Evolutionary conservation across 2,329 filamentous ascomycete genomes (phyloP), one percentile per base, ranked within the genome.

Genomic region (Botrytis sinoallii): DNA sequence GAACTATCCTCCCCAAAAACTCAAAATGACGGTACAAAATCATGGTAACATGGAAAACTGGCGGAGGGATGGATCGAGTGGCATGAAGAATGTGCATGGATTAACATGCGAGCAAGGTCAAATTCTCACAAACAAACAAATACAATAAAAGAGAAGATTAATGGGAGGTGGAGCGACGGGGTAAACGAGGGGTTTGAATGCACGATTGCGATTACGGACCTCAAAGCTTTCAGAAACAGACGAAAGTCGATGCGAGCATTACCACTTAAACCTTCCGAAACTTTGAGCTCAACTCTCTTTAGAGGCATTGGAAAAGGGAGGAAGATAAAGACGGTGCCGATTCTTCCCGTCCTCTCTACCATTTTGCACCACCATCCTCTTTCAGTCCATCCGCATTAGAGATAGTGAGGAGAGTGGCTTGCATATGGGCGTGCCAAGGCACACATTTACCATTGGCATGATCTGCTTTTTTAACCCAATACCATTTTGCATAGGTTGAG

Each of bases 151-250:
- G n/a, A 65, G 10, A 29, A 46, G 42, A 12, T n/a, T 29, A 44
- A 63, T 12, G n/a, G 18, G 52, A 29, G n/a, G 52, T 32, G 52
- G 52, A 57, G n/a, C 52, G 52, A 57, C n/a, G 52, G 52, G 52
- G 40, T 14, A 55, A 38, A 42, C 52, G 18, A 63, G 38, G 57
- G 70, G 46, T 32, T 42, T 52, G 38, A 29, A 65, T 72, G 71
- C 64, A 72, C 32, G 64, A 29, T 69, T 68, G 63, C 71, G 71
- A 60, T 46, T 61, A 72, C 71, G 71, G 71, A 52, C 64, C 55
- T 65, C 60, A 44, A 42, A 35, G 10, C 32, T 32, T 46, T 46
- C 5, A n/a, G 29, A 42, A 55, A 69, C 66, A 40, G 42, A 14
- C 44, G 29, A 35, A 18, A 10, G 61, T 40, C 25, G 40, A 46